Base-by-base conservation (phyloP, 2,329 filamentous ascomycete genomes). In the Orbilia ellipsospora region DNA sequence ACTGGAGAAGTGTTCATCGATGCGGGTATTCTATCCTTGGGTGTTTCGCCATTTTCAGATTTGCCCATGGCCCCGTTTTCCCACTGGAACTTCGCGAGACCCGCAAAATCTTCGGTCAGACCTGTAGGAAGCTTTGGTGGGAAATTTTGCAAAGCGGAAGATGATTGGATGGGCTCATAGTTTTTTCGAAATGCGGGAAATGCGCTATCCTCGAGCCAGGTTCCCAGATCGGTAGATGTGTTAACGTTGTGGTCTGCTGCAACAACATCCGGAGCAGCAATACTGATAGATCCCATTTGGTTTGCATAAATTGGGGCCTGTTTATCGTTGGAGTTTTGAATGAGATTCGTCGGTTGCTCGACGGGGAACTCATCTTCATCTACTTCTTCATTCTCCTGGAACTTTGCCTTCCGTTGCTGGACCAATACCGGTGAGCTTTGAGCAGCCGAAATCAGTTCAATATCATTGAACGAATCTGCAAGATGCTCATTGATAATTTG, bases 141-240 rank as follows among this genome's bases (percentile, higher is more conserved):
- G 31, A 36, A 36, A 36, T 10, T 36, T 36, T 36, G 31, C 4
- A 54, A 3, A 13, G 48, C 52, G 8, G 56, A 26, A 3, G 56
- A 59, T n/a, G 61, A 57, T 15, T 74, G 70, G 15, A 63, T 5
- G n/a, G 54, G 50, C 16, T 59, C 63, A 12, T 56, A 63, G 12
- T 57, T 63, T 26, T 60, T 62, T 15, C 63, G 62, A 26, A 74
- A 68, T 2, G 31, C 31, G 3, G 70, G 70, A 36, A 67, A 74
- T 26, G 63, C 18, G 20, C 31, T 60, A 45, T 74, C 59, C 5
- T 42, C 8, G 5, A 74, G 20, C 70, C 70, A 74, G 4, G 26
- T 50, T 10, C 42, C 51, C 52, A 68, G 56, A 15, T 45, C 54
- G 1, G 13, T 18, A 1, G 5, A n/a, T n/a, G 44, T 48, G 15